Percentiles rank a stretch among this genome's conserved stretches.
Conservation (phyloP, 2,329 filamentous ascomycete genomes). For the Sclerotinia sclerotiorum region DNA sequence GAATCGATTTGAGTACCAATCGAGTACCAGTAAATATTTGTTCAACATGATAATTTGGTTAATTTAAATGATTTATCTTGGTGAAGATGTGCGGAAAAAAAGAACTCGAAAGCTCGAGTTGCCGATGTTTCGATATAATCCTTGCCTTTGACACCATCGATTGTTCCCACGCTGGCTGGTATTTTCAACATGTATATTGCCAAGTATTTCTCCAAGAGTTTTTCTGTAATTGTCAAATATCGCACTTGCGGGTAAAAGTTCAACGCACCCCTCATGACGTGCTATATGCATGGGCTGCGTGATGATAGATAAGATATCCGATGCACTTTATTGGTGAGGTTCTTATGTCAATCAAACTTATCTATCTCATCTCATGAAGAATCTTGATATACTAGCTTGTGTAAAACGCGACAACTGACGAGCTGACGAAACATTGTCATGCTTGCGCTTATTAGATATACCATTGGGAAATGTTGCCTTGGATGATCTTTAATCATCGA, state of each 20-base stretch:
- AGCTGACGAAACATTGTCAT: neutral
- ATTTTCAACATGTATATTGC: neutral
- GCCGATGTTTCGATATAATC: constrained; percentile 21
- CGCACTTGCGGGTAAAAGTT: neutral
- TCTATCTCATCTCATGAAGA: neutral
- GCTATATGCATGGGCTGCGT: constrained; percentile 20
- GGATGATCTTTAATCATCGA: neutral
- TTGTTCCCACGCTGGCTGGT: neutral
- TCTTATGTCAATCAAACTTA: neutral
- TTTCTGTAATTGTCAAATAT: neutral
- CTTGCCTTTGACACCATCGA: constrained; percentile 24
- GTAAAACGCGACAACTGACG: neutral
- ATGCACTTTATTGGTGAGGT: constrained; percentile 8
- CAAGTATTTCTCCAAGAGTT: neutral
- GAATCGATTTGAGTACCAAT: neutral
- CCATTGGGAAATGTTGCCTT: neutral
- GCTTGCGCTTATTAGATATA: neutral
- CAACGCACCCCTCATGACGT: constrained; percentile 23
- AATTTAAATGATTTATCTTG: constrained; percentile 4
- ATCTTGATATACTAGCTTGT: neutral
- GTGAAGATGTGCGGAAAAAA: neutral
- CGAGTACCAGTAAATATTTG: neutral
- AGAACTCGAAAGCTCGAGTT: neutral
- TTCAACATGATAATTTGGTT: neutral
- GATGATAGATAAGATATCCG: constrained; percentile 22